Percentiles rank a stretch among this genome's conserved stretches.
phyloP scores from a whole-genome alignment of 176 grass and related monocot species.

The Alloteropsis semialata region DNA sequence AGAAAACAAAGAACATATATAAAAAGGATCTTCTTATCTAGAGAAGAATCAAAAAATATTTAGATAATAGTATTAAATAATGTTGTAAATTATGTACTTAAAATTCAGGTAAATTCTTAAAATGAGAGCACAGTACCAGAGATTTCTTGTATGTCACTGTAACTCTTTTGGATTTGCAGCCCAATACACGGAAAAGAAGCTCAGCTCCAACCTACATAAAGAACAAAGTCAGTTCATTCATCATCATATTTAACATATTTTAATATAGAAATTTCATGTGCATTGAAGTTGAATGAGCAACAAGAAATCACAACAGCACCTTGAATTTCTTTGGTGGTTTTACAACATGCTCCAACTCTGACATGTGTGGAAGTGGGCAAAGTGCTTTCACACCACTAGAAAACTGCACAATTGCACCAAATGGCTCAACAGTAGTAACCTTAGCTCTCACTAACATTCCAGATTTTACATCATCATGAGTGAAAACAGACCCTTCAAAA shows the following conservation, averaged over 20 bases:
- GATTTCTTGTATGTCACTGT: slow-evolving; percentile 95
- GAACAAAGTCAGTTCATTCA: slow-evolving; percentile 15
- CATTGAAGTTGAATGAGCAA: background rate
- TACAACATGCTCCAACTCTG: slow-evolving; percentile 74
- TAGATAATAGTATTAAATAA: background rate
- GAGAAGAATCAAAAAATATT: background rate
- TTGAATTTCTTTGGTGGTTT: slow-evolving; percentile 98
- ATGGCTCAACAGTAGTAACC: slow-evolving; percentile 67
- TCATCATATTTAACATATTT: slow-evolving; percentile 16
- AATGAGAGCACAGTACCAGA: slow-evolving; percentile 52
- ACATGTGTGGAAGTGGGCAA: slow-evolving; percentile 93
- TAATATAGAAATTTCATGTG: slow-evolving; percentile 4
- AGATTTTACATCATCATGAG: slow-evolving; percentile 96
- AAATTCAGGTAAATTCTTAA: background rate
- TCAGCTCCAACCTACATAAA: slow-evolving; percentile 75
- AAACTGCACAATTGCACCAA: slow-evolving; percentile 83
- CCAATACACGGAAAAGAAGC: slow-evolving; percentile 84
- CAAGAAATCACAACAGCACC: slow-evolving; percentile 40
- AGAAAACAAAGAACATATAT: slow-evolving; percentile 9
- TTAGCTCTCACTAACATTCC: slow-evolving; percentile 91
- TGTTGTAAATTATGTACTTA: background rate
- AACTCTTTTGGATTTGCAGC: slow-evolving; percentile 96
- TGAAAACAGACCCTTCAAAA: slow-evolving; percentile 97
- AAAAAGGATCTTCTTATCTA: background rate
- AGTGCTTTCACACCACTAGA: slow-evolving; percentile 93